phyloP scores from a whole-genome alignment of 2,329 filamentous ascomycete species.

The Allantophomopsis lycopodina region DNA sequence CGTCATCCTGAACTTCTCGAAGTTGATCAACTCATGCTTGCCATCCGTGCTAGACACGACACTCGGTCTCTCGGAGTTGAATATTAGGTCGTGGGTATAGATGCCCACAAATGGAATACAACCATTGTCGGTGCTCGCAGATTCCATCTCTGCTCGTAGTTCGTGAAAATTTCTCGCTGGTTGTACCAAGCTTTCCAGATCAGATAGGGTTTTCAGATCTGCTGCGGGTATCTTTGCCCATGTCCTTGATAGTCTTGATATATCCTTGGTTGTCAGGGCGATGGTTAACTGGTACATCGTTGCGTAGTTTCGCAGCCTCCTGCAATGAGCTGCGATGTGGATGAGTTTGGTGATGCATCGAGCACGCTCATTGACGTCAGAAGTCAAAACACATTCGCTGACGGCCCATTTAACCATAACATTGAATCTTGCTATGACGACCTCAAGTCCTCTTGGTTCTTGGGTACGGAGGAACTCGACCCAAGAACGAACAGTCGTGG shows the following conservation, averaged over 20 bases:
- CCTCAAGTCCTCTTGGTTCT: constrained; percentile 63
- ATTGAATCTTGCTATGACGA: constrained; percentile 78
- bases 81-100: constrained; percentile 73
- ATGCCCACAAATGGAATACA: constrained; percentile 77
- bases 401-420: constrained; percentile 80
- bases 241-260: constrained; percentile 52
- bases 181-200: constrained; percentile 61
- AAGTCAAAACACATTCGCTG: constrained; percentile 66
- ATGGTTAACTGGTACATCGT: constrained; percentile 73
- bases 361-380: constrained; percentile 57
- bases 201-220: constrained; percentile 51
- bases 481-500: constrained; percentile 55
- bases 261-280: constrained; percentile 60
- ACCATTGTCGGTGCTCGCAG: constrained; percentile 42
- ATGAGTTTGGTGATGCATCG: constrained; percentile 70
- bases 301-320: constrained; percentile 67
- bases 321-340: constrained; percentile 66
- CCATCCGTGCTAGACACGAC: constrained; percentile 56
- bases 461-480: constrained; percentile 65
- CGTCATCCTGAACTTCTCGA: constrained; percentile 66
- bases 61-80: constrained; percentile 67
- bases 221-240: constrained; percentile 55
- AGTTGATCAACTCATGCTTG: constrained; percentile 63
- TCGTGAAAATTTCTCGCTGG: constrained; percentile 68
- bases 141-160: constrained; percentile 70